Evolutionary conservation across 2,329 filamentous ascomycete species (phyloP), one percentile per base, ranked within the genome.

Genomic region (Claviceps maximensis): DNA sequence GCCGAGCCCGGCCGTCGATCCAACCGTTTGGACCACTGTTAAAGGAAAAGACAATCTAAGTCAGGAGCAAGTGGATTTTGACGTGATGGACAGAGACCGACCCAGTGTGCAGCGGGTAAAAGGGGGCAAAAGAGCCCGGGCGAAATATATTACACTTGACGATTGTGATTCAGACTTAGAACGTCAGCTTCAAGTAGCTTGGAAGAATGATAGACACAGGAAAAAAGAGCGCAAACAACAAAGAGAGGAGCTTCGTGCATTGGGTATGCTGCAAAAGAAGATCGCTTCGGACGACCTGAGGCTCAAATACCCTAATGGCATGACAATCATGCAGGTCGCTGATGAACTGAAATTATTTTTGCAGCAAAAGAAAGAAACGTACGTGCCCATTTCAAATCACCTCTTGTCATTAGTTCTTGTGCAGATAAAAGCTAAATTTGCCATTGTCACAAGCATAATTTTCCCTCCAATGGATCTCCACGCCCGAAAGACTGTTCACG

Each of bases 391-490:
- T 8, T 2, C 17, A 15, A 46, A 17, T 6, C 23, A 6, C 10
- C 13, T 15, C 29, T n/a, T n/a, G n/a, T n/a, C 54, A 56, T 8
- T n/a, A 53, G 49, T 31, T 23, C 19, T 53, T 40, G 48, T 47
- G n/a, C 17, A n/a, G 15, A 33, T 36, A 10, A 42, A 23, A 49
- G 17, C 50, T 51, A 23, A 52, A 15, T 9, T 2, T 29, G 23
- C 41, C 25, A 27, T 7, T 13, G 17, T 4, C 12, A 15, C 23
- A 29, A 53, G 27, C 47, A 74, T 93, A 6, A 72, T 81, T 4
- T 73, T 97, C 25, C 88, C 91, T 3, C 88, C 91, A 0, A 94
- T 97, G 83, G 82, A 87, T 53, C 87, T 89, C 56, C 70, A 77
- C 46, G 78, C 84, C 41, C 84, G 93, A 49, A 90, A 88, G 65